Base-by-base conservation (phyloP, 768 basidiomycete genomes). In the Tephrocybe rancida region DNA sequence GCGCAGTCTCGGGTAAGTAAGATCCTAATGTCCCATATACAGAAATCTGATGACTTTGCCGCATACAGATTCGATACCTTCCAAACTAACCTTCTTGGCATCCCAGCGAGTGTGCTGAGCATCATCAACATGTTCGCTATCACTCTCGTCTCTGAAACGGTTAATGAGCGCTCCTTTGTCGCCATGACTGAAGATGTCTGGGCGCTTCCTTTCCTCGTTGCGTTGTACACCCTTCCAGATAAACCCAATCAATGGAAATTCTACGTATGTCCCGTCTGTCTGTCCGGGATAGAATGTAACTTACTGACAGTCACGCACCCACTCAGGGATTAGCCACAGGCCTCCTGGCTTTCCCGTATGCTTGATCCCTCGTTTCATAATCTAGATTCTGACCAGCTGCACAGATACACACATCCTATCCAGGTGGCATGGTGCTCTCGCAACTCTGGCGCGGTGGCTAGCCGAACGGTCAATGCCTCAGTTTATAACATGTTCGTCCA, bases 371-470 rank as follows among this genome's bases (percentile, higher is more conserved):
- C 35, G 7, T 37, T 13, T 19, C 5, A 19, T 41, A 14, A 18
- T 18, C 35, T 22, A 13, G 21, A 21, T 22, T 32, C 21, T 11
- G 13, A 32, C 26, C 44, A 60, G 19, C 46, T 56, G 24, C 13
- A 45, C 46, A 74, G 73, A 22, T 78, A 78, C 54, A 75, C 75
- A 16, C 80, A 81, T 56, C 76, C 80, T 2, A 79, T 82, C 35
- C 78, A 82, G 66, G 79, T 83, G 10, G 81, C 67, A 19, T 85
- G 81, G 83, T 81, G 80, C 58, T 84, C 83, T n/a, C 77, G 82
- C 26, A 85, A 85, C 53, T 72, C 82, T 0, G 83, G 83, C 29
- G 81, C 75, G 1, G 84, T 85, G 9, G 81, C 83, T 5, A 81
- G 80, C 52, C 71, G 83, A 14, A 84, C 83, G 0, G 82, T 84